Evolutionary conservation across 306 rosid genomes (phyloP).

Genomic region (Malus orientalis): DNA sequence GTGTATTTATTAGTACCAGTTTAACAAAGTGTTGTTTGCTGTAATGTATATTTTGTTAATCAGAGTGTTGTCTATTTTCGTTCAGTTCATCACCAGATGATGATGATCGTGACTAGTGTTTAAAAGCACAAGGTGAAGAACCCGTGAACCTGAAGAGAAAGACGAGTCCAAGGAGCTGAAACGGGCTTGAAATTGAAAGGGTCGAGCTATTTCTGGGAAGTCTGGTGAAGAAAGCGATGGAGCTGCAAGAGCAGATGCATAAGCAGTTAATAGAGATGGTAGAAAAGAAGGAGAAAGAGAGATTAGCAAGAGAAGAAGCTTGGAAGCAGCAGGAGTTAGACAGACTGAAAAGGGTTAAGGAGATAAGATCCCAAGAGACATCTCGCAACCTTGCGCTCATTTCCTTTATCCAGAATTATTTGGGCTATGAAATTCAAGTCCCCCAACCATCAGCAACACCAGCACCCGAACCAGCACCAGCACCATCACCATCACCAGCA

Average conservation of each 20-base stretch:
- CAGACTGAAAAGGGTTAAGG: constrained; percentile 53
- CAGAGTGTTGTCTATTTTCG: constrained; percentile 7
- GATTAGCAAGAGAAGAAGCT: constrained; percentile 61
- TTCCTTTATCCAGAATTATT: constrained; percentile 51
- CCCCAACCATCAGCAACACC: constrained; percentile 28
- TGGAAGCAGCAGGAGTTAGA: constrained; percentile 70
- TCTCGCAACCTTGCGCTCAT: constrained; percentile 60
- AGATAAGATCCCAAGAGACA: constrained; percentile 55
- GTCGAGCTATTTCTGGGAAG: constrained; percentile 45
- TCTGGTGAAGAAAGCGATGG: constrained; percentile 58
- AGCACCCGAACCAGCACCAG: not conserved
- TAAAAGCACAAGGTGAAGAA: not conserved
- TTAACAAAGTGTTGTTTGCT: too few species aligned
- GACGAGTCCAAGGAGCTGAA: constrained; percentile 15
- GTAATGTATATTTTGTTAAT: not conserved
- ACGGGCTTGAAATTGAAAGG: constrained; percentile 19
- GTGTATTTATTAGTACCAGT: not conserved
- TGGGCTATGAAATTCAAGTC: constrained; percentile 40
- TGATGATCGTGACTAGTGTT: constrained; percentile 1
- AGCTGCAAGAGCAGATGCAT: constrained; percentile 79
- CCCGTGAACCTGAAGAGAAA: constrained; percentile 37
- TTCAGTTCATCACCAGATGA: constrained; percentile 33
- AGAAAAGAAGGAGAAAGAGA: constrained; percentile 65
- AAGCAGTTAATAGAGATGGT: constrained; percentile 55
- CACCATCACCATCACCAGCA: not conserved